Base-by-base conservation (phyloP, 108 stramenopile genomes). In the Schizochytrium sp. region DNA sequence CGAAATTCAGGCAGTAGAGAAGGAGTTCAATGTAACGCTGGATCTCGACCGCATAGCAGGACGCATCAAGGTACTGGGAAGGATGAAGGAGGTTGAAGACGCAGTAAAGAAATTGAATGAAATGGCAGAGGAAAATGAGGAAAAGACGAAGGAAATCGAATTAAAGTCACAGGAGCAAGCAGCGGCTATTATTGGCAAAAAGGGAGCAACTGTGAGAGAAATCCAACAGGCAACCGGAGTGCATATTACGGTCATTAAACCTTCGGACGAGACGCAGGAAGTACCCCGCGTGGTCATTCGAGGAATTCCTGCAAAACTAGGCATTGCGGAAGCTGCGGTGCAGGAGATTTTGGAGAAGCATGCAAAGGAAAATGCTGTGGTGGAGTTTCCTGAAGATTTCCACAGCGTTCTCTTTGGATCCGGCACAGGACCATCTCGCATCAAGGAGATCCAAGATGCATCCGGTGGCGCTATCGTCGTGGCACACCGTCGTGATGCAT, bases 41-140 rank as follows among this genome's bases (percentile, higher is more conserved):
- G 50, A 83, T 53, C 47, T 83, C 53, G 76, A 83, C 76, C 76
- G 76, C 76, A 28, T 53, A 56, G 76, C 76, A 7, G 76, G 76
- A 10, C 10, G 53, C 50, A 55, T 83, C 76, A 83, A 53, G 50
- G 28, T 83, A 47, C 47, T 55, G 8, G 76, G 76, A 5, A 55
- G 50, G 10, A 40, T n/a, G 10, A 50, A 7, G 5, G 10, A 83
- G 28, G 76, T 83, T 28, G 45, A 17, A 17, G 5, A 49, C 28
- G 76, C 76, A 10, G 3, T 1, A 13, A 7, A 83, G 28, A 83
- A 83, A 2, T 53, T 83, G 50, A 47, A 40, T 2, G 76, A 17
- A 5, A 17, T 83, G 28, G 47, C 76, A 1, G 5, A 55, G 13
- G 76, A 83, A 55, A 55, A 55, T 53, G 76, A 83, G 28, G 76